Evolutionary conservation across 2,329 filamentous ascomycete genomes (phyloP), one percentile per base, ranked within the genome.

Genomic region (Huntiella moniliformis): DNA sequence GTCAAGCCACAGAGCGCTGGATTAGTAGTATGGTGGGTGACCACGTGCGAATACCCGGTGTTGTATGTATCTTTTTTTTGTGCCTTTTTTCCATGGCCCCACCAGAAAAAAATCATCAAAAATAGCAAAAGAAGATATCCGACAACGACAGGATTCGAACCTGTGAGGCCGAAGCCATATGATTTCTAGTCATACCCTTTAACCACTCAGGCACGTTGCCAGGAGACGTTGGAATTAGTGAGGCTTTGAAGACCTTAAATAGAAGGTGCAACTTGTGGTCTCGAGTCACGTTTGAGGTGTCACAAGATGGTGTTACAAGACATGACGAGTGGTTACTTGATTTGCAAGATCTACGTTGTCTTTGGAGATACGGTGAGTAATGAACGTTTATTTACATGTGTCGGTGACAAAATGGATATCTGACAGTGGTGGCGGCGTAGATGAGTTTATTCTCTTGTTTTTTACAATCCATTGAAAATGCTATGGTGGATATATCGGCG

Each of bases 141-240:
- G 45, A 47, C 45, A 47, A 43, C 39, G 45, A 47, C 45, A 47
- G 45, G 45, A 47, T 47, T 47, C 45, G 45, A 47, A 47, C 45
- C 45, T 47, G 45, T 47, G 45, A 42, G 45, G 45, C 33, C 45
- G 45, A 47, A 43, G 33, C 45, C 45, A 47, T 47, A 47, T 47
- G 45, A 47, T 47, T 47, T 47, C 45, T 47, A 47, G 45, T 47
- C 45, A 47, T 47, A 47, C 45, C 45, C 45, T 42, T 47, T 47
- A 47, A 47, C 45, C 45, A 47, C 45, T 47, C 45, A 42, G 45
- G 45, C 45, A 47, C 45, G 39, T 43, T 47, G 45, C 45, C 45
- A 34, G 15, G 3, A 8, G 15, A n/a, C 16, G 37, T 41, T 41
- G 34, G 12, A n/a, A 15, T 8, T 36, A 5, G 12, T 36, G 11